Conservation (phyloP, 495 filamentous ascomycete species). For the Talaromyces thailandensis region DNA sequence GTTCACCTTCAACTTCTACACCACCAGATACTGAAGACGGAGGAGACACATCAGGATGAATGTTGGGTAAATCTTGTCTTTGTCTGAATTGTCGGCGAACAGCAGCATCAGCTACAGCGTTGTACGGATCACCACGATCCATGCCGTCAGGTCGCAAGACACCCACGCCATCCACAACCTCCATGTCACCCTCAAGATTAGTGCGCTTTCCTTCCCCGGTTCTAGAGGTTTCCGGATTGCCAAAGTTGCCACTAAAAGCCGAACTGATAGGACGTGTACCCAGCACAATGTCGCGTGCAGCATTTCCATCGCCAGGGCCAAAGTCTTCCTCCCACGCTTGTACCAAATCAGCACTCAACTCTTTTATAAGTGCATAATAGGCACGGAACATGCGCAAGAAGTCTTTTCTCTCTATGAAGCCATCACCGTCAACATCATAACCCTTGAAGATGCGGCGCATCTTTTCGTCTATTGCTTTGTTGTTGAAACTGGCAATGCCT, state of each 20-base stretch:
- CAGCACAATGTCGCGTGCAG: slow-evolving; percentile 59
- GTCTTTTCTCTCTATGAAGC: slow-evolving; percentile 78
- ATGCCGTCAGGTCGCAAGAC: slow-evolving; percentile 35
- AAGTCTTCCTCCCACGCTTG: slow-evolving; percentile 73
- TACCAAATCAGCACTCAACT: slow-evolving; percentile 77
- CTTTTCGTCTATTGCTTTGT: slow-evolving; percentile 56
- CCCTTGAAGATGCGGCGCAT: slow-evolving; percentile 72
- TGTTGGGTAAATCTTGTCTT: not conserved
- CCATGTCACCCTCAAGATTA: slow-evolving; percentile 50
- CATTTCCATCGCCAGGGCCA: slow-evolving; percentile 48
- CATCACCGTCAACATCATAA: slow-evolving; percentile 87
- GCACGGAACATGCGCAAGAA: slow-evolving; percentile 87
- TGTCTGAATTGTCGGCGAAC: slow-evolving; percentile 33
- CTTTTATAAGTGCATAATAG: slow-evolving; percentile 77
- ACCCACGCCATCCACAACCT: slow-evolving; percentile 46
- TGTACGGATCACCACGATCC: slow-evolving; percentile 40
- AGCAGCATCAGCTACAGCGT: slow-evolving; percentile 37
- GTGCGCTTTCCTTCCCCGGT: slow-evolving; percentile 55
- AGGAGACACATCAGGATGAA: not conserved
- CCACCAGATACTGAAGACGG: not conserved
- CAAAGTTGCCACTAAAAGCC: slow-evolving; percentile 59
- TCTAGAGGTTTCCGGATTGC: slow-evolving; percentile 46
- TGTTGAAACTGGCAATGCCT: slow-evolving; percentile 72
- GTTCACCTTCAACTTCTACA: not conserved
- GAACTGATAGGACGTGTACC: slow-evolving; percentile 71